Conservation (phyloP, 2,329 filamentous ascomycete genomes). For the Exophiala alcalophila region DNA sequence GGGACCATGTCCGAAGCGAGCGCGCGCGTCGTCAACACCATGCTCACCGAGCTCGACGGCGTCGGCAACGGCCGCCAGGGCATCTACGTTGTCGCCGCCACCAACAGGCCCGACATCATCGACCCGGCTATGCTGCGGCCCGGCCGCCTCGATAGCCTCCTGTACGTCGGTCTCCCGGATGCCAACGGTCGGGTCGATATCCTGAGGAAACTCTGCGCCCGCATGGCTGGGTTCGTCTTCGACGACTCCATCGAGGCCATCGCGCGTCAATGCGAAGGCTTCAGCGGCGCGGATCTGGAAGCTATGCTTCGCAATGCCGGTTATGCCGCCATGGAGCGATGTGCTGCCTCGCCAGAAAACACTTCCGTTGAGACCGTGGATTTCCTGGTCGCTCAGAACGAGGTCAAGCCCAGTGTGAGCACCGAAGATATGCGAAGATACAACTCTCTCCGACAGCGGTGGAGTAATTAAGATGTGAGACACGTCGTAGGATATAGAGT, state of each 20-base stretch:
- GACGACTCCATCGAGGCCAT: conserved; percentile 58
- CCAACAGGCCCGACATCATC: conserved; percentile 94
- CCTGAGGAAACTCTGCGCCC: conserved; percentile 61
- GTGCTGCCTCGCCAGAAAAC: conserved; percentile 12
- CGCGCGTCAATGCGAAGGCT: conserved; percentile 71
- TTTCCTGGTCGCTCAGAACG: conserved; percentile 23
- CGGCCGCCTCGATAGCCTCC: conserved; percentile 79
- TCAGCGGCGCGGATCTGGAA: conserved; percentile 67
- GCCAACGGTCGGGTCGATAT: conserved; percentile 81
- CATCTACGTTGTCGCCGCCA: conserved; percentile 92
- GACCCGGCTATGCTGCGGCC: conserved; percentile 92
- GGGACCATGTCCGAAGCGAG: conserved; percentile 76
- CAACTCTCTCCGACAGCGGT: conserved; percentile 52
- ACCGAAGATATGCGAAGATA: conserved; percentile 59
- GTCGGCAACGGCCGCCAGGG: conserved; percentile 69
- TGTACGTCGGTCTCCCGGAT: conserved; percentile 84
- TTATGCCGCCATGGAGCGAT: conserved; percentile 51
- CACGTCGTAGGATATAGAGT: not conserved
- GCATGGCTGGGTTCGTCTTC: conserved; percentile 50
- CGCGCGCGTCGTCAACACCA: conserved; percentile 86
- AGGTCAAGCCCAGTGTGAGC: conserved; percentile 37
- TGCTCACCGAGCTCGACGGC: conserved; percentile 92
- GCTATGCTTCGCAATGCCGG: conserved; percentile 59
- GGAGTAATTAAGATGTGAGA: conserved; percentile 35
- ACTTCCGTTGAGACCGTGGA: conserved; percentile 21